Conservation (phyloP, 306 rosid species). For the Cicer arietinum region DNA sequence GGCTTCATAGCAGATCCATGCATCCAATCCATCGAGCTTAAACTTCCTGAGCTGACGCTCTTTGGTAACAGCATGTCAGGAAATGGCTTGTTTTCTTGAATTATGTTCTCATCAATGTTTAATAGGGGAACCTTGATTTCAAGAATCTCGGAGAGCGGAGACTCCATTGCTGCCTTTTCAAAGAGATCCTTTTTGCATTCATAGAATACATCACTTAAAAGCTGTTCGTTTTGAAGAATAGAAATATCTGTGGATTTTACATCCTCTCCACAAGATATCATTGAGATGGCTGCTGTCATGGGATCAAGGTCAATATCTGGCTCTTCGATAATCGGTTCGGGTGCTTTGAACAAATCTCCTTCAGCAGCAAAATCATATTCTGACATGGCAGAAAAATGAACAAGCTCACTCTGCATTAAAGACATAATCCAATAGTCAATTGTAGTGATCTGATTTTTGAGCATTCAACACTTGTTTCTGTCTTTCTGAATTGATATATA, state of each 20-base stretch:
- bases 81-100: conserved; percentile 65
- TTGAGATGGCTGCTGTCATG: conserved; percentile 72
- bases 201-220: conserved; percentile 76
- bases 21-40: conserved; percentile 85
- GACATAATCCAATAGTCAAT: conserved; percentile 11
- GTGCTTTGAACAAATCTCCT: conserved; percentile 97
- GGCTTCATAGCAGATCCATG: conserved; percentile 66
- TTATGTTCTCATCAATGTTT: conserved; percentile 54
- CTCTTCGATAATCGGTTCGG: conserved; percentile 83
- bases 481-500: no score
- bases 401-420: conserved; percentile 64
- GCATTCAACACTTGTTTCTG: conserved; percentile 20
- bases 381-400: conserved; percentile 63
- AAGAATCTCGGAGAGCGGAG: conserved; percentile 64
- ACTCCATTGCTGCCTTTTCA: conserved; percentile 67
- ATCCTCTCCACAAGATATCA: conserved; percentile 81
- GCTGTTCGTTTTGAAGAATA: conserved; percentile 82
- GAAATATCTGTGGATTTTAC: conserved; percentile 74
- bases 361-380: conserved; percentile 91
- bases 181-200: conserved; percentile 83
- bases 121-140: conserved; percentile 68
- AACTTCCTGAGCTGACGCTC: conserved; percentile 71
- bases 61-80: conserved; percentile 61
- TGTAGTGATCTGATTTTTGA: background rate
- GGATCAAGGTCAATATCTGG: conserved; percentile 62